Percentiles rank a stretch among this genome's conserved stretches.
Evolutionary conservation across 202 grass and related monocot genomes (phyloP).

Genomic region (Panicum hallii): DNA sequence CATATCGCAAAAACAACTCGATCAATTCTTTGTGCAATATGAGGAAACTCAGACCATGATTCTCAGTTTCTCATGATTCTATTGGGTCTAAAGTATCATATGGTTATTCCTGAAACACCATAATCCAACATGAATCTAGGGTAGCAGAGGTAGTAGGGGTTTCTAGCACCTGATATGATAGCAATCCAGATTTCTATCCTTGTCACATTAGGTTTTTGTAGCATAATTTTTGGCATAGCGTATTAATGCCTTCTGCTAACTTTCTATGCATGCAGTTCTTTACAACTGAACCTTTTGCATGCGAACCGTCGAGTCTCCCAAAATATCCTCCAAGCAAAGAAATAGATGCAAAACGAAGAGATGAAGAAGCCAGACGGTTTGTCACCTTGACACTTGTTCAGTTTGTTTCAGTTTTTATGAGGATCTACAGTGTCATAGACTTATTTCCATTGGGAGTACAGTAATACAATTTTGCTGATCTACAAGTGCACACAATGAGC

Average conservation of each 20-base stretch:
- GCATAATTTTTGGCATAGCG: neutral
- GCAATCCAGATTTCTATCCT: neutral
- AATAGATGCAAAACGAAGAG: slow-evolving; percentile 92
- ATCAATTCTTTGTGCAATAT: slow-evolving; percentile 30
- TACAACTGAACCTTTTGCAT: slow-evolving; percentile 87
- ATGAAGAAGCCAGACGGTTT: slow-evolving; percentile 95
- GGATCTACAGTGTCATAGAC: neutral
- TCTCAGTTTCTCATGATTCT: neutral
- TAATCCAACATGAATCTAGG: slow-evolving; percentile 7
- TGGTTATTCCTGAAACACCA: slow-evolving; percentile 23
- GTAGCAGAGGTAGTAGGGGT: slow-evolving; percentile 10
- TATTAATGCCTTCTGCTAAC: neutral
- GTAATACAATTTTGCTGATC: neutral
- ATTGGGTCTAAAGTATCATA: slow-evolving; percentile 32
- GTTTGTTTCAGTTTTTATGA: slow-evolving; percentile 30
- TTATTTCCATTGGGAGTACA: neutral
- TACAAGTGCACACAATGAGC: neutral
- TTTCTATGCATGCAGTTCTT: slow-evolving; percentile 71
- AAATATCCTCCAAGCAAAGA: slow-evolving; percentile 93
- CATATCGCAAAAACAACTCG: slow-evolving; percentile 15
- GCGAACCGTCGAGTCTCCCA: slow-evolving; percentile 74
- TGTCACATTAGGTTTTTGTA: slow-evolving; percentile 9
- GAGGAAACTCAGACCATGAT: neutral
- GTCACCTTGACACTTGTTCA: slow-evolving; percentile 42
- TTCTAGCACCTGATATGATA: slow-evolving; percentile 6